A percentile compares a stretch with the other conserved stretches of the same genome.
Conservation (phyloP, 345 rosid genomes). For the Geranium brycei region DNA sequence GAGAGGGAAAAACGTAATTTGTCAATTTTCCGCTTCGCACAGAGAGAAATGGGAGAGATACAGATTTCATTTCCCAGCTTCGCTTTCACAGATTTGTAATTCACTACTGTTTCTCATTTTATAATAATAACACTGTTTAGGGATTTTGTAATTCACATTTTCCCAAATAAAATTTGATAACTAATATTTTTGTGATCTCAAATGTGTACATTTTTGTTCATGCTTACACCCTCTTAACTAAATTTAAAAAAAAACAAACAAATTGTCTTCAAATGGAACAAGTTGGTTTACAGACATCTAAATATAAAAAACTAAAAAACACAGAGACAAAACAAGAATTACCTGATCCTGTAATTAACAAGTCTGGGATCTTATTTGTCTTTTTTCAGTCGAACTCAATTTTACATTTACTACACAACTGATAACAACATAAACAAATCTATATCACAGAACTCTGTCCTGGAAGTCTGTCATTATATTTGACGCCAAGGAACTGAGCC, state of each 20-base stretch:
- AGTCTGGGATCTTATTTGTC: conserved; percentile 4
- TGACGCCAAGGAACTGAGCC: conserved; percentile 72
- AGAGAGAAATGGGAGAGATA: no score
- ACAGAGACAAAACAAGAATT: neutral
- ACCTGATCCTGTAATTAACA: neutral
- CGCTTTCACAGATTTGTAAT: no score
- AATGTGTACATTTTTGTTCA: no score
- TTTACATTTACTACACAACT: neutral
- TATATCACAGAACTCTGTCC: conserved; percentile 62
- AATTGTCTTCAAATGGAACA: neutral
- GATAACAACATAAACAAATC: neutral
- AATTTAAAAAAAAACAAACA: neutral
- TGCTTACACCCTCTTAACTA: no score
- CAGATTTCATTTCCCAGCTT: no score
- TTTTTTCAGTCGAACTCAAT: conserved; percentile 2
- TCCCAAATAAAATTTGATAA: no score
- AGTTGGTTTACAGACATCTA: neutral
- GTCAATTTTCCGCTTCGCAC: no score
- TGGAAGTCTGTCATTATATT: conserved; percentile 66
- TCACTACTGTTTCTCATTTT: no score
- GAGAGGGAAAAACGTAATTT: conserved; percentile 15
- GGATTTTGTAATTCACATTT: no score
- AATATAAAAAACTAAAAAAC: neutral
- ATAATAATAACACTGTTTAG: no score
- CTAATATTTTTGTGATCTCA: no score